Base-by-base conservation (phyloP, 2,329 filamentous ascomycete species). In the Exophiala xenobiotica region DNA sequence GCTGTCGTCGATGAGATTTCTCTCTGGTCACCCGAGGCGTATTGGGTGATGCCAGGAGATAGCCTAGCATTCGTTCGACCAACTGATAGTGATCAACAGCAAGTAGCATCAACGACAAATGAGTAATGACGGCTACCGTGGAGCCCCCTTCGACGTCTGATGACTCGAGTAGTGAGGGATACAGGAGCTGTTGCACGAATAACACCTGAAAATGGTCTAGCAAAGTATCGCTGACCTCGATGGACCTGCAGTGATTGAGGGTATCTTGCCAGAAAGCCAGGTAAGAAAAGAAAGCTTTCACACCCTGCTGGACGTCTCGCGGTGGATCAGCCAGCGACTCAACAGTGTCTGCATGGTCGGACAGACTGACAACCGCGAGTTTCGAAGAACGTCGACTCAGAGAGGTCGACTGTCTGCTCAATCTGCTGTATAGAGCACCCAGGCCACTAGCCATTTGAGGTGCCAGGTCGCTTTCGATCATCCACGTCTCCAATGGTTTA, bases 251-350 rank as follows among this genome's bases (percentile, higher is more conserved):
- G 70, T 97, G 92, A 67, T 97, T 93, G 54, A 99, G 76, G 26
- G 96, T 91, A 68, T 99, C 93, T 71, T 99, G 93, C 93, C 93
- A 99, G 66, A 99, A 99, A 4, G 95, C 77, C 42, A 99, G 78
- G 66, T 97, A 95, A 0, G 93, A 96, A 35, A 99, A 78, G 64
- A 99, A 99, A 0, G 91, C 95, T 48, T 92, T 85, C 64, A 97
- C 81, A 63, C 96, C 89, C n/a, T 83, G 80, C 63, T 89, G 87
- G 57, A 95, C 90, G 53, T 90, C 83, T 1, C 80, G 75, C 2
- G 86, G 84, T 66, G 87, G 85, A 42, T 89, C 85, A 70, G 82
- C 84, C 63, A 90, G 82, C 59, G 91, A 81, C 64, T 89, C 82
- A 62, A 83, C 78, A 59, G 83, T 82, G 62, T 89, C 86, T 52